Evolutionary conservation across 1,284 basidiomycete genomes (phyloP), one percentile per base, ranked within the genome.

Genomic region (Malassezia nana): DNA sequence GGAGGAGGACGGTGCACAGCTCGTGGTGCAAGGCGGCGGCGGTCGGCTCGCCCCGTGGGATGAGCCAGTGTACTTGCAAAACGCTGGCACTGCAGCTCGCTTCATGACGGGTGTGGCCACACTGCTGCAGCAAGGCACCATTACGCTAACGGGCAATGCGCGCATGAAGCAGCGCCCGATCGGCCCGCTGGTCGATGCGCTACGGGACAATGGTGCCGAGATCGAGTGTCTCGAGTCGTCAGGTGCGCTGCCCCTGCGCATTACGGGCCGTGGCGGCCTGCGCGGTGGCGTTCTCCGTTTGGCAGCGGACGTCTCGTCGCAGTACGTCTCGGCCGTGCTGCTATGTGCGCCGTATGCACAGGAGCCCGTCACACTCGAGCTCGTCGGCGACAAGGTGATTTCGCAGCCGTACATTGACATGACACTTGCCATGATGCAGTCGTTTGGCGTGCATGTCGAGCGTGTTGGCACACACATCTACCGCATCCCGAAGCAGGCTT

Each of bases 351-450:
- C 92, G 0, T 98, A 96, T 73, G 91, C 92, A 1, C 72, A 77
- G 32, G 80, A 88, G 67, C 79, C 84, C 31, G 82, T 95, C 60
- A 84, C 83, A 4, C 83, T 98, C 55, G 87, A 94, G 76, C 82
- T 99, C 56, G 85, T 83, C 0, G 90, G 90, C 22, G 89, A 87
- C 3, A 83, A 86, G 67, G 94, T 98, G 72, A 95, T 98, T 75
- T 94, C 89, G 16, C 92, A 96, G 77, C 90, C 90, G 2, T 98
- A 98, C 79, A 98, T 99, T 76, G 91, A 99, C 77, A 95, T 98
- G 91, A 98, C 94, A 4, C 86, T 95, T 63, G 84, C 89, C 7
- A 94, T 98, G 85, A 98, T 98, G 94, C 79, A 80, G 55, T 82
- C 85, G n/a, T 98, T 98, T 73, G 92, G 90, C 18, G 79, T 96